Evolutionary conservation across 1,284 basidiomycete genomes (phyloP), one percentile per base, ranked within the genome.

Genomic region (Calocybe gambosa): DNA sequence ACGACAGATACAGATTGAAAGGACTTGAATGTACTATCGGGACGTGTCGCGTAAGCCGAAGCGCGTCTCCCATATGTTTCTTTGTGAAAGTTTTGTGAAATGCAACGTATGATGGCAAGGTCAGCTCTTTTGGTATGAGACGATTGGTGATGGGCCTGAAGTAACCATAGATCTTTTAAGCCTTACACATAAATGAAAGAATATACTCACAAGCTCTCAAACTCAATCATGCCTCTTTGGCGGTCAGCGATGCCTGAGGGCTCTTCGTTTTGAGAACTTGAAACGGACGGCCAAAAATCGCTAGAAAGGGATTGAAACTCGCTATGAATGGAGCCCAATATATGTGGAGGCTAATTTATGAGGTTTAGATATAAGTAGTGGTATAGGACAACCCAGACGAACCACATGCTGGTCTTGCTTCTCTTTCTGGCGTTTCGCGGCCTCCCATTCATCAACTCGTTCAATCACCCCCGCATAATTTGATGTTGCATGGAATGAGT

Each of bases 371-470:
- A 13, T 29, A 51, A 43, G 43, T 48, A 42, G 49, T 45, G 37
- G 43, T 40, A 46, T 39, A 25, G 40, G 16, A 46, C 42, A 39
- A 18, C n/a, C 46, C 10, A 26, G 25, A 73, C 80, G 62, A 63
- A 86, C 85, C 59, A 85, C 77, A 59, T 73, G 69, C 40, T 69
- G 71, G 58, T 85, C 77, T 55, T 77, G 69, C 50, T 69, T 73
- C 50, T 74, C 75, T 55, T 83, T 82, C 52, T 74, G 66, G 55
- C 67, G 67, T 51, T 67, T 74, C 3, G 84, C 82, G n/a, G 63
- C 56, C 53, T 82, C 81, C 85, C 85, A 87, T 61, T 83, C 80
- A 55, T 87, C 83, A 5, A 64, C 43, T 1, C 53, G 39, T 10
- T 53, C 42, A 21, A 33, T 39, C 36, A 43, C 41, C 37, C 76